Conservation (phyloP, 805 yeast genomes). For the Candida jianshihensis region DNA sequence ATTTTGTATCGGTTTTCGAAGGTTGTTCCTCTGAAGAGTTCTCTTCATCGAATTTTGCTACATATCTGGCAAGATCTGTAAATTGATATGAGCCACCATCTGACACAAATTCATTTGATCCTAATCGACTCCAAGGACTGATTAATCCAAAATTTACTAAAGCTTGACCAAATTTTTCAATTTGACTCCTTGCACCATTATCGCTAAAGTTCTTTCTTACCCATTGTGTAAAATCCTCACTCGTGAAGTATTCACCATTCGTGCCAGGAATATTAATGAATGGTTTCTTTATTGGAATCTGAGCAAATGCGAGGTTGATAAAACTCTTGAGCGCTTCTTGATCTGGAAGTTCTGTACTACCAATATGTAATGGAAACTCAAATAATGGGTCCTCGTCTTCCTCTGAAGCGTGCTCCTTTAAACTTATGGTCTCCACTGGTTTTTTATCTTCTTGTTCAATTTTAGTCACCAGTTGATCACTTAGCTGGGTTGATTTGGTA, state of each 20-base stretch:
- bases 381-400: slow-evolving; percentile 15
- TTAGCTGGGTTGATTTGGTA: slow-evolving; percentile 9
- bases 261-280: slow-evolving; percentile 25
- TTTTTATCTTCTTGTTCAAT: background rate
- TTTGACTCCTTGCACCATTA: slow-evolving; percentile 23
- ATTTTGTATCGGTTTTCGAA: too few relatives aligned
- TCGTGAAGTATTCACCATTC: slow-evolving; percentile 24
- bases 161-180: slow-evolving; percentile 28
- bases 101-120: slow-evolving; percentile 10
- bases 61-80: slow-evolving; percentile 21
- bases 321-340: slow-evolving; percentile 11
- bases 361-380: slow-evolving; percentile 19
- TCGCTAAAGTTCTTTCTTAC: slow-evolving; percentile 15
- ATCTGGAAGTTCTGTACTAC: slow-evolving; percentile 7
- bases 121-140: slow-evolving; percentile 20
- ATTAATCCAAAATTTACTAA: slow-evolving; percentile 21
- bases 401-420: slow-evolving; percentile 5
- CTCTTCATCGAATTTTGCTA: slow-evolving; percentile 9
- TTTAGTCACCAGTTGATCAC: background rate
- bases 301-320: slow-evolving; percentile 6
- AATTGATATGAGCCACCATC: slow-evolving; percentile 23
- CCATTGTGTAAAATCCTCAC: slow-evolving; percentile 20
- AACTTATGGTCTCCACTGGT: background rate
- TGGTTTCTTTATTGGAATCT: slow-evolving; percentile 19
- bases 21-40: background rate